phyloP scores from a whole-genome alignment of 768 basidiomycete species.

The Pisolithus marmoratus region DNA sequence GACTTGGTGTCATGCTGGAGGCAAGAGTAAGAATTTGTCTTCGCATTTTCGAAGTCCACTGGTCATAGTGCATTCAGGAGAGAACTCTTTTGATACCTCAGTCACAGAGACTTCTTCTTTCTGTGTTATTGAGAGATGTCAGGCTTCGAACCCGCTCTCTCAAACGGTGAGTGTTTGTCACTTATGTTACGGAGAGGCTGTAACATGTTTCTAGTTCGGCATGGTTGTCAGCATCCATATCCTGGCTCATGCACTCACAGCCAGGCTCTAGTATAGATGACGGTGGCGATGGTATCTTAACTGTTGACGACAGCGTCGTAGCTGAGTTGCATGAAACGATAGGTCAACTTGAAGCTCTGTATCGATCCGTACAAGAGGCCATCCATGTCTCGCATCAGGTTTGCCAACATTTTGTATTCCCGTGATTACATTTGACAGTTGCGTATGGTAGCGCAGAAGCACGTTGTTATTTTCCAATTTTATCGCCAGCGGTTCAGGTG shows the following conservation, averaged over 20 bases:
- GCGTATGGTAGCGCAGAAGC: slow-evolving; percentile 33
- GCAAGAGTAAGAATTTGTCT: slow-evolving; percentile 40
- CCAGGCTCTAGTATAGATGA: slow-evolving; percentile 18
- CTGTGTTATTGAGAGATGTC: slow-evolving; percentile 58
- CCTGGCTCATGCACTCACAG: slow-evolving; percentile 26
- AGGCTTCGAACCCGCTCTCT: slow-evolving; percentile 57
- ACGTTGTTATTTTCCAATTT: slow-evolving; percentile 34
- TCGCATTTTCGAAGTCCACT: neutral
- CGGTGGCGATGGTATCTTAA: slow-evolving; percentile 20
- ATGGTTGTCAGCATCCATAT: slow-evolving; percentile 22
- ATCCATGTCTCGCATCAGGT: slow-evolving; percentile 42
- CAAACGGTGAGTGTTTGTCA: slow-evolving; percentile 43
- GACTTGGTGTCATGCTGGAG: slow-evolving; percentile 50
- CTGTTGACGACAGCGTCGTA: slow-evolving; percentile 32
- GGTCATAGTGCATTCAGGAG: slow-evolving; percentile 41
- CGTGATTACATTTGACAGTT: slow-evolving; percentile 7
- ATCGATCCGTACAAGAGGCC: slow-evolving; percentile 44
- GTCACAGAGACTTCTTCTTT: slow-evolving; percentile 56
- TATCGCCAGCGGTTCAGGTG: slow-evolving; percentile 7
- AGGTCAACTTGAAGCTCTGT: slow-evolving; percentile 43
- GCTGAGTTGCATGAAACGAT: slow-evolving; percentile 39
- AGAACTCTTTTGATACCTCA: slow-evolving; percentile 41
- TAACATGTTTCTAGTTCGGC: slow-evolving; percentile 29
- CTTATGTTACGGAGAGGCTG: slow-evolving; percentile 1
- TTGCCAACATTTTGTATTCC: neutral